phyloP scores from a whole-genome alignment of 805 yeast species.

The Starmerella riodocensis region DNA sequence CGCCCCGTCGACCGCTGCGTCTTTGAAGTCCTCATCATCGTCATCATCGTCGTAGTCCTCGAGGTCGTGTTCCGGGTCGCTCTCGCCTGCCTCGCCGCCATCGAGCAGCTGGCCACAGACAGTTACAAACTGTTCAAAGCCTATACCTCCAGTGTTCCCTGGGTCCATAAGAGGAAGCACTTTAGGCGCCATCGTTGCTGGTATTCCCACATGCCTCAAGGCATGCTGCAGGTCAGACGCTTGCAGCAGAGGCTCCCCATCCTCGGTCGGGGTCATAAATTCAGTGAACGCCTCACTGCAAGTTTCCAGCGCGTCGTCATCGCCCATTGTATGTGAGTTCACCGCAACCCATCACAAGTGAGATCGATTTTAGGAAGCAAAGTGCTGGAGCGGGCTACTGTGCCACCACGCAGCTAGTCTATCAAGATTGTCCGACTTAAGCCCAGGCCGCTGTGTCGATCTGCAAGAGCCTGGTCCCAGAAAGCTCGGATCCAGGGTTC shows the following conservation, averaged over 20 bases:
- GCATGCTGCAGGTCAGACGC: slow-evolving; percentile 21
- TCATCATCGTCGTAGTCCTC: slow-evolving; percentile 9
- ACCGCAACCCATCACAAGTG: no score
- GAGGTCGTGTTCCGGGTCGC: slow-evolving; percentile 2
- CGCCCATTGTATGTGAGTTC: no score
- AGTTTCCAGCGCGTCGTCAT: slow-evolving; percentile 5
- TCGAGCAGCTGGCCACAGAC: slow-evolving; percentile 5
- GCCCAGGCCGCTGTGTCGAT: no score
- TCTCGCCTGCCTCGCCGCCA: neutral
- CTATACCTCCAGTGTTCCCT: slow-evolving; percentile 22
- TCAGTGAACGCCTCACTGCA: slow-evolving; percentile 22
- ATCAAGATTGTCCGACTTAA: no score
- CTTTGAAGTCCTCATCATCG: neutral
- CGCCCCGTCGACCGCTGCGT: slow-evolving; percentile 2
- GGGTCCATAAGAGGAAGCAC: slow-evolving; percentile 21
- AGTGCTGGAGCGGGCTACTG: no score
- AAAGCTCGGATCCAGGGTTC: no score
- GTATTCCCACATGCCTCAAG: slow-evolving; percentile 23
- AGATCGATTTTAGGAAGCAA: no score
- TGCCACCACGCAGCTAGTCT: no score
- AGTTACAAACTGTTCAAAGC: slow-evolving; percentile 23
- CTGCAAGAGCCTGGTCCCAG: no score
- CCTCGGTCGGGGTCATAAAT: slow-evolving; percentile 23
- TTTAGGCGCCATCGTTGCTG: slow-evolving; percentile 12
- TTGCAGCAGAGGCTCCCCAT: slow-evolving; percentile 21